phyloP scores from a whole-genome alignment of 805 yeast genomes.

The Teunomyces barrocoloradensis region DNA sequence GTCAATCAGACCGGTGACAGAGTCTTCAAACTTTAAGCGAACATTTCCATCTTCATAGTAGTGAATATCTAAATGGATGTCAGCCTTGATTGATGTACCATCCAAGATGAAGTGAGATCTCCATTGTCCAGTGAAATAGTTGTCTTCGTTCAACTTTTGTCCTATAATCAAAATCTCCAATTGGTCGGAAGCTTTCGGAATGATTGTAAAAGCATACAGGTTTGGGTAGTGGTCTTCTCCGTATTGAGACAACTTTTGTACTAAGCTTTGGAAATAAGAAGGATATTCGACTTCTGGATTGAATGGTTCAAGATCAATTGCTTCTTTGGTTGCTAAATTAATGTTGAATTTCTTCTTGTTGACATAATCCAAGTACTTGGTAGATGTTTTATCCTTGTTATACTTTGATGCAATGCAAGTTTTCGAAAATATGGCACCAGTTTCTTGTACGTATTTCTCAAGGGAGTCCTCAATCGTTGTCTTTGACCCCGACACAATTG shows the following conservation, averaged over 20 bases:
- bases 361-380: constrained; percentile 54
- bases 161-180: constrained; percentile 63
- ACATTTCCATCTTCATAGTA: constrained; percentile 97
- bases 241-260: constrained; percentile 44
- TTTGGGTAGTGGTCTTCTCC: constrained; percentile 68
- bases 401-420: constrained; percentile 30
- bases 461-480: constrained; percentile 26
- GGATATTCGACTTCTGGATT: constrained; percentile 26
- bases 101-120: constrained; percentile 56
- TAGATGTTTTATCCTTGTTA: constrained; percentile 29
- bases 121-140: constrained; percentile 92
- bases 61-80: constrained; percentile 70
- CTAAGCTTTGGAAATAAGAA: constrained; percentile 26
- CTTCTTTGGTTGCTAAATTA: constrained; percentile 49
- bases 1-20: constrained; percentile 15
- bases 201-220: constrained; percentile 41
- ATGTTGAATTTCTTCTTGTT: constrained; percentile 52
- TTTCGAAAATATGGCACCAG: constrained; percentile 29
- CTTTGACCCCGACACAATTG: constrained; percentile 20
- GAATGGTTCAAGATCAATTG: constrained; percentile 51
- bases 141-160: constrained; percentile 66
- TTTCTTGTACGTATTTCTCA: constrained; percentile 26
- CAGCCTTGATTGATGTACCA: constrained; percentile 45
- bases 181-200: constrained; percentile 29
- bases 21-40: constrained; percentile 53